A percentile compares a stretch with the other conserved stretches of the same genome.
Evolutionary conservation across 805 yeast genomes (phyloP).

Genomic region (Metschnikowia proteae): DNA sequence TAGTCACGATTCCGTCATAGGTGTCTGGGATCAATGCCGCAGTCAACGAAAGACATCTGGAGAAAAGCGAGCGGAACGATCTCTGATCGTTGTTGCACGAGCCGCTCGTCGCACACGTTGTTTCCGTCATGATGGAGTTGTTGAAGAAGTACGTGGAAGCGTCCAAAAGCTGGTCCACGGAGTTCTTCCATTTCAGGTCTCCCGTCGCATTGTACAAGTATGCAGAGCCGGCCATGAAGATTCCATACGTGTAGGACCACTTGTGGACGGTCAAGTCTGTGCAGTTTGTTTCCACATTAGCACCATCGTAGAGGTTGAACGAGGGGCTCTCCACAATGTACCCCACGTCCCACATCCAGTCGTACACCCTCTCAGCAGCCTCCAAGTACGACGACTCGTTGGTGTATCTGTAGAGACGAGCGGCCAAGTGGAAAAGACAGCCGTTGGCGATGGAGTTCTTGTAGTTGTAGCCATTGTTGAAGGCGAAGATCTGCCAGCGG

Average conservation of each 20-base stretch:
- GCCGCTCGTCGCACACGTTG: conserved; percentile 50
- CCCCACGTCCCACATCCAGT: conserved; percentile 39
- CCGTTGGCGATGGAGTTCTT: conserved; percentile 46
- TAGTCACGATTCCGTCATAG: conserved; percentile 31
- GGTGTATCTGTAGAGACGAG: conserved; percentile 42
- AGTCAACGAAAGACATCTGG: conserved; percentile 60
- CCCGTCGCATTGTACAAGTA: conserved; percentile 62
- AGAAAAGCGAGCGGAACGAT: conserved; percentile 65
- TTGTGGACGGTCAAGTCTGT: conserved; percentile 44
- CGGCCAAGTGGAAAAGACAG: conserved; percentile 42
- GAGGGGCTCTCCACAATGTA: conserved; percentile 20
- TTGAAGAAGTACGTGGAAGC: conserved; percentile 39
- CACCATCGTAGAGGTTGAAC: conserved; percentile 54
- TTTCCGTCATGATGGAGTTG: conserved; percentile 54
- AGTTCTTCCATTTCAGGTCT: conserved; percentile 40
- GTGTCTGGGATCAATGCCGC: conserved; percentile 52
- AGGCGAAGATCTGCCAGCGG: conserved; percentile 48
- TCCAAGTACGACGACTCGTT: conserved; percentile 37
- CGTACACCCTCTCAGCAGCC: conserved; percentile 42
- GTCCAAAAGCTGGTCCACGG: conserved; percentile 33
- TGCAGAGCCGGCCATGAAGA: conserved; percentile 65
- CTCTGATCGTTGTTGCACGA: conserved; percentile 74
- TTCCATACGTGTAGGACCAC: conserved; percentile 73
- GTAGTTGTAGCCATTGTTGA: conserved; percentile 46
- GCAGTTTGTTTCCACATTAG: conserved; percentile 43